Conservation (phyloP, 257 asterid genomes). For the Plectranthus barbatus region DNA sequence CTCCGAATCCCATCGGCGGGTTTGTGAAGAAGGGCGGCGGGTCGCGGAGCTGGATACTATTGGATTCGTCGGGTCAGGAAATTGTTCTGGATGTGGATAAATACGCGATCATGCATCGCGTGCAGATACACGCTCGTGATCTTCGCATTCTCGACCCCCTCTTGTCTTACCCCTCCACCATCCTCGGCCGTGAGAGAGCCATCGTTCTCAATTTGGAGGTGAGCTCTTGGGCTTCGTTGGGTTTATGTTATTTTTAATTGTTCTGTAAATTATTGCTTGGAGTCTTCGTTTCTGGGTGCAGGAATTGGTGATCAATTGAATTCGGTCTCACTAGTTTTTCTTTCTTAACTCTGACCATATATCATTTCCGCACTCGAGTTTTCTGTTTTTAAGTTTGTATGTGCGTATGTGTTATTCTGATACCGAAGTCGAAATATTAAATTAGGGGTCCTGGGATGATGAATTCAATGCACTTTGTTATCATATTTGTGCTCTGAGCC, state of each 20-base stretch:
- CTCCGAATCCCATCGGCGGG: slow-evolving; percentile 36
- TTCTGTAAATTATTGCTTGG: not conserved
- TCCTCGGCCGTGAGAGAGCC: slow-evolving; percentile 83
- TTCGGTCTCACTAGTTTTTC: not conserved
- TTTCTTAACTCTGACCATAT: not conserved
- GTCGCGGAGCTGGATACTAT: slow-evolving; percentile 63
- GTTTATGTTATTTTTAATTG: not conserved
- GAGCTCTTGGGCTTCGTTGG: not conserved
- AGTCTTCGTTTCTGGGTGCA: not conserved
- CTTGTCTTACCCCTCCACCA: slow-evolving; percentile 71
- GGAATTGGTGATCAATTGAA: not conserved
- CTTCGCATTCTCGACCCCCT: slow-evolving; percentile 85
- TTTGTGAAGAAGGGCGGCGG: slow-evolving; percentile 55
- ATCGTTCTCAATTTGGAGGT: slow-evolving; percentile 92
- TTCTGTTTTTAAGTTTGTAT: not conserved
- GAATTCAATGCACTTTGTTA: not conserved
- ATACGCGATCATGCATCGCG: slow-evolving; percentile 84
- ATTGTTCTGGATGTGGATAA: slow-evolving; percentile 58
- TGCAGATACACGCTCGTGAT: slow-evolving; percentile 88
- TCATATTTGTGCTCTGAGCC: not conserved
- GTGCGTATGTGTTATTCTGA: not conserved
- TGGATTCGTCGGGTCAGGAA: slow-evolving; percentile 60
- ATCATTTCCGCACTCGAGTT: not conserved
- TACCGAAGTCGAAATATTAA: not conserved
- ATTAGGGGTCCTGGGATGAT: not conserved